Base-by-base conservation (phyloP, 2,329 filamentous ascomycete genomes). In the Apiospora saccharicola region DNA sequence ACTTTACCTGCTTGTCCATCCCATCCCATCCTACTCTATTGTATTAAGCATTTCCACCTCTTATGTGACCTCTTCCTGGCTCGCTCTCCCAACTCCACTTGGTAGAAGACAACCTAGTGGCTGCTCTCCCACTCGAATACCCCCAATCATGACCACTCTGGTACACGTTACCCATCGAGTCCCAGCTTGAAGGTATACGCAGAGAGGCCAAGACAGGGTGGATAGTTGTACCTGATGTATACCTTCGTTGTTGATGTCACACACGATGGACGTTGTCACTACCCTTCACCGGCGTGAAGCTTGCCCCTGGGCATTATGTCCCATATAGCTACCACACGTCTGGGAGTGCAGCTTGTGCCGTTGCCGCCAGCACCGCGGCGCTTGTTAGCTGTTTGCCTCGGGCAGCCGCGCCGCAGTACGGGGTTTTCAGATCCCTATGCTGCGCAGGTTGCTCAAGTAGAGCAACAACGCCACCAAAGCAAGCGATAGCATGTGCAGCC, bases 161-260 rank as follows among this genome's bases (percentile, higher is more conserved):
- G 53, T 34, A 73, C 74, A 75, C 73, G 75, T 72, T 41, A 41
- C 37, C 51, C 51, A 57, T 57, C 13, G 51, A 34, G 51, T 24
- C 30, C 57, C 57, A 19, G 34, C 57, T 41, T 64, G 34, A 41
- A n/a, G 57, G 57, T 64, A 64, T 64, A 64, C 57, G 41, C 57
- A 34, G 41, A n/a, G 12, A 30, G 41, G n/a, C 34, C 24, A 24
- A 24, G 46, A 41, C 57, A 64, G 57, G 68, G 34, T 41, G 44
- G 34, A 37, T 53, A 70, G n/a, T 19, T 70, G 69, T 71, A 71
- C 69, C 73, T 69, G 57, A 71, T 72, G 75, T 78, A 77, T 73
- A 76, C 74, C 73, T 70, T 41, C 68, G n/a, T 70, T 22, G 22
- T 47, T 34, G 67, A 47, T 47, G 67, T 68, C 67, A n/a, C 41